Percentiles rank a stretch among this genome's conserved stretches.
Evolutionary conservation across 495 filamentous ascomycete genomes (phyloP).

Genomic region (Annulohypoxylon nitens): DNA sequence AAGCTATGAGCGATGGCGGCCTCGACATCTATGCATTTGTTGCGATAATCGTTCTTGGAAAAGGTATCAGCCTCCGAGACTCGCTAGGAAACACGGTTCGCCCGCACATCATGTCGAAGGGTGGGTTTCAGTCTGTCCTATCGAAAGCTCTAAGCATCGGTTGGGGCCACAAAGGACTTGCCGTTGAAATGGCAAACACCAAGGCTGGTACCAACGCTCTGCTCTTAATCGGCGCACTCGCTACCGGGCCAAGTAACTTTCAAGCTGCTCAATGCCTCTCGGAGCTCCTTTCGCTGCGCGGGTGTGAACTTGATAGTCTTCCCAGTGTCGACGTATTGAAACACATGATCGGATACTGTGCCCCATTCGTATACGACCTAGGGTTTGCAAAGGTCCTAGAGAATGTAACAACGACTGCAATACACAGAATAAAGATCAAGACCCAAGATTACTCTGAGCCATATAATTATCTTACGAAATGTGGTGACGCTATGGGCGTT

Average conservation of each 20-base stretch:
- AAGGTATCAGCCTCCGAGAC: background rate
- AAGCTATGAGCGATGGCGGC: conserved; percentile 1
- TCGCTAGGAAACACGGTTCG: background rate
- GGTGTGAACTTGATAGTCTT: background rate
- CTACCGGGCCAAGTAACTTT: background rate
- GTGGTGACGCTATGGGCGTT: background rate
- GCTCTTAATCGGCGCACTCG: background rate
- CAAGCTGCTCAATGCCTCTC: conserved; percentile 10
- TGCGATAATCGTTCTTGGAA: background rate
- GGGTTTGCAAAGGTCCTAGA: conserved; percentile 5
- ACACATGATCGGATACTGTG: conserved; percentile 3
- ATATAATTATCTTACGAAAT: background rate
- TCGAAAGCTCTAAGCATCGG: conserved; percentile 12
- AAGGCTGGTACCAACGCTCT: conserved; percentile 1
- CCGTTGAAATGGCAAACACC: conserved; percentile 1
- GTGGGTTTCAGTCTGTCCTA: background rate
- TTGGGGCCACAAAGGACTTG: conserved; percentile 1
- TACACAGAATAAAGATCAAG: background rate
- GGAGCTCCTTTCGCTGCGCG: background rate
- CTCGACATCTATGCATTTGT: conserved; percentile 5
- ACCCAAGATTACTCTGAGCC: too few species aligned
- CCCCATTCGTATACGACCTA: background rate
- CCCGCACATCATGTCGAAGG: conserved; percentile 9
- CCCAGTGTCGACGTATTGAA: conserved; percentile 6
- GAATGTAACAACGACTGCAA: background rate